Base-by-base conservation (phyloP, 2,329 filamentous ascomycete species). In the Penicillium sp. region DNA sequence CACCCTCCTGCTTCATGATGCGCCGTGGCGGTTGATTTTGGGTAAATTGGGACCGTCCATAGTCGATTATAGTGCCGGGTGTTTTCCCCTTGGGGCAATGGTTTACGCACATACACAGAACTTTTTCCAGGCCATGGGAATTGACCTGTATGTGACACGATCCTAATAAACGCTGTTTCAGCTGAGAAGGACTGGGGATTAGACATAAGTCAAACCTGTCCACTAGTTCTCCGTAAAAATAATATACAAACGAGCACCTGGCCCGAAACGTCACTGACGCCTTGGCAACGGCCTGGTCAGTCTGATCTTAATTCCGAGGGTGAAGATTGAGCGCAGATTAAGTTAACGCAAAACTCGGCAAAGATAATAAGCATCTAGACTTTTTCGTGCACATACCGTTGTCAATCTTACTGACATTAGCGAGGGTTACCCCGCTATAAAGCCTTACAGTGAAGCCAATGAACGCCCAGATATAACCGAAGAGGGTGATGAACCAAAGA, bases 11-110 rank as follows among this genome's bases (percentile, higher is more conserved):
- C 5, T 42, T 9, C 47, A 25, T 5, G 11, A 12, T 22, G 28
- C 28, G 37, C 40, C 31, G 5, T 95, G 89, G 91, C 88, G 28
- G 84, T 97, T 59, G 77, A 97, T 35, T 97, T 97, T 67, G 93
- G 97, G 91, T 11, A 97, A 97, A 74, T 96, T 97, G 93, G 93
- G 97, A 72, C 96, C 96, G 73, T 85, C 88, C 0, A 90, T 92
- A 0, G 89, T 97, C 53, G 97, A 96, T 70, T 97, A 97, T 76
- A 96, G 97, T 86, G 96, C 97, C 73, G 93, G 95, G 73, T 96
- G 91, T 72, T 97, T 97, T 71, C 91, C 92, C 86, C 82, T 97
- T 1, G 93, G 92, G n/a, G 84, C 87, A 2, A 89, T 97, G 14
- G 82, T 97, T 90, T 97, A 40, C 93, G 97, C 78, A 96, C 72